Conservation (phyloP, 306 rosid species). For the Cucurbita argyrosperma region DNA sequence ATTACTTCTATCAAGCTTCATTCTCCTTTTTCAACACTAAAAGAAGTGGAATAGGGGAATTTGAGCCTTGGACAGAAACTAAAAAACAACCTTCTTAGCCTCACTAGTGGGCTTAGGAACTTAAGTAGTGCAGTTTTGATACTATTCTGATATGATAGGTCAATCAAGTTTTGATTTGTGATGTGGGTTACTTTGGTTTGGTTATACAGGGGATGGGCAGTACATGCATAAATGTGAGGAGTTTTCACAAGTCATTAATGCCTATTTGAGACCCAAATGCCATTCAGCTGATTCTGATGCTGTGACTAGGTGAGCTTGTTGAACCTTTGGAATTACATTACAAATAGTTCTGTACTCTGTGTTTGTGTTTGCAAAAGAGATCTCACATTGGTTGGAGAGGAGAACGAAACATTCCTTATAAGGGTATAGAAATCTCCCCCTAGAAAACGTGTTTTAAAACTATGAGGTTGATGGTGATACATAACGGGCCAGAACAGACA, state of each 20-base stretch:
- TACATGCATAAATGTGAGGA: constrained; percentile 15
- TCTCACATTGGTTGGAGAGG: too few relatives aligned
- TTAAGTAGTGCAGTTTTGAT: neutral
- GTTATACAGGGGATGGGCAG: constrained; percentile 21
- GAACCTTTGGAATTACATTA: neutral
- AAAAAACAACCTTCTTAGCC: neutral
- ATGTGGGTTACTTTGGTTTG: neutral
- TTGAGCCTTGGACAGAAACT: neutral
- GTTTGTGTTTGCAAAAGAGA: too few relatives aligned
- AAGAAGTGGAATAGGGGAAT: neutral
- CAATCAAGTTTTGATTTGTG: neutral
- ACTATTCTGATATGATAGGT: neutral
- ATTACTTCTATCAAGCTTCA: neutral
- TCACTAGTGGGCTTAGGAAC: neutral
- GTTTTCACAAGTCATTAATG: constrained; percentile 42
- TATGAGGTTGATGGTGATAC: too few relatives aligned
- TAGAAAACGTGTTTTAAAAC: too few relatives aligned
- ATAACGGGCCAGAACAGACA: too few relatives aligned
- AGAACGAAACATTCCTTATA: too few relatives aligned
- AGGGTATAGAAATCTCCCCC: too few relatives aligned
- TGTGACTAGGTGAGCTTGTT: constrained; percentile 33
- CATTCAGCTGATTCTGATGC: constrained; percentile 56
- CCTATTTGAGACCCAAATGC: constrained; percentile 66
- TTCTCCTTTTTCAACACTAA: neutral
- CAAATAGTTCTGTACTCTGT: neutral